Base-by-base conservation (phyloP, 257 asterid genomes). In the Capsicum pubescens region DNA sequence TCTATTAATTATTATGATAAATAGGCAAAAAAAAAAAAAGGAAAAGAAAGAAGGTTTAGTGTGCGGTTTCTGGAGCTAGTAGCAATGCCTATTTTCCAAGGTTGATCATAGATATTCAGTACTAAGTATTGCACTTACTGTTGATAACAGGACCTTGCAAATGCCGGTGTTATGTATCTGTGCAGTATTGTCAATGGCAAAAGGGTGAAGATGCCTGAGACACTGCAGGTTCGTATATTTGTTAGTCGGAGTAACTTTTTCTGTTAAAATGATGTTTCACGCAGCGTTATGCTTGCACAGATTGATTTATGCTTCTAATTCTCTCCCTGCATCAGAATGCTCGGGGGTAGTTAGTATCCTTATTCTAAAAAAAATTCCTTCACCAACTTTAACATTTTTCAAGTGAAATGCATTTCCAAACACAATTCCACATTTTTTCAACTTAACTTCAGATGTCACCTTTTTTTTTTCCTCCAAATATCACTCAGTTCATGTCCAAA, bases 151-250 rank as follows among this genome's bases (percentile, higher is more conserved):
- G 95, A 91, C 8, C 87, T 94, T 85, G 90, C 94, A 85, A 94
- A 91, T 85, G 91, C 91, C 58, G 99, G 98, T 54, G 97, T 95
- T 36, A 85, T 90, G 93, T 92, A 93, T 88, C 90, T 95, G 63
- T 92, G 97, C 77, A 69, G 86, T 85, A 39, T 93, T 86, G 92
- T 86, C 56, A 84, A 87, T 52, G 97, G 97, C 54, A 81, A 88
- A 87, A 90, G 84, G 89, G 87, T 82, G 70, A 87, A 89, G 88
- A 90, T 92, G 92, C 98, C 98, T 15, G 91, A 89, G 36, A 86
- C 71, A 84, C 86, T 94, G 82, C 97, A 93, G 98, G 98, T 95
- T 69, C 55, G 84, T 71, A 79, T 69, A 46, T 14, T 83, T 74
- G 14, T 79, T 83, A 2, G 39, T 52, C 42, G n/a, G 11, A 15